Evolutionary conservation across 2,329 filamentous ascomycete species (phyloP), one percentile per base, ranked within the genome.

Genomic region (Monosporascus sp.): DNA sequence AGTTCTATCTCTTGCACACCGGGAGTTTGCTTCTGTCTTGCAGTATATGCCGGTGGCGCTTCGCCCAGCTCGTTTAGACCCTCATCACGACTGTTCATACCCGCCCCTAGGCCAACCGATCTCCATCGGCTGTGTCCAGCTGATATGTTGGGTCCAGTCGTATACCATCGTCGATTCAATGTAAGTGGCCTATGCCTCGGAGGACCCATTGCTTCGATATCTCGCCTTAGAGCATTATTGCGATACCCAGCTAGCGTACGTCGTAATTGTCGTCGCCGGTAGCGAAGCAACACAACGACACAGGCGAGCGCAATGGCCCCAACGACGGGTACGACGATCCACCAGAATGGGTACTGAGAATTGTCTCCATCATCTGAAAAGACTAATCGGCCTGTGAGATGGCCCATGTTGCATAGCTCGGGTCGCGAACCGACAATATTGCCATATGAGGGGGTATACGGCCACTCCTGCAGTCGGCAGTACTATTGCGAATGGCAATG

Each of bases 41-140:
- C 55, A 5, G 59, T 60, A 44, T 69, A 69, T 11, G 63, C 65
- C 11, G 67, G 67, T 9, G 67, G 67, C 7, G 67, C 66, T 53
- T 69, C 67, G 40, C 67, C 67, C 3, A 67, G 51, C 55, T 69
- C 66, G 37, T 69, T 68, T 43, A 69, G 56, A 1, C 67, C 67
- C 50, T 69, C 65, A 37, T 68, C 66, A 28, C 60, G 58, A 38
- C 62, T 65, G 7, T 55, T 56, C 17, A 58, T n/a, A 14, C 57
- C 60, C 17, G 60, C 51, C 2, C 54, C 60, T 22, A 51, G 49
- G 24, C 38, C 58, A 50, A 24, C 50, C 31, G 48, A 54, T 49
- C 22, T 52, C 31, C 22, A 48, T 45, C 53, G 38, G 38, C 49
- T 49, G 47, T 47, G 17, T 26, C 46, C 48, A 49, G 52, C 20